phyloP scores from a whole-genome alignment of 2,329 filamentous ascomycete species.

The Botrytis tulipae region DNA sequence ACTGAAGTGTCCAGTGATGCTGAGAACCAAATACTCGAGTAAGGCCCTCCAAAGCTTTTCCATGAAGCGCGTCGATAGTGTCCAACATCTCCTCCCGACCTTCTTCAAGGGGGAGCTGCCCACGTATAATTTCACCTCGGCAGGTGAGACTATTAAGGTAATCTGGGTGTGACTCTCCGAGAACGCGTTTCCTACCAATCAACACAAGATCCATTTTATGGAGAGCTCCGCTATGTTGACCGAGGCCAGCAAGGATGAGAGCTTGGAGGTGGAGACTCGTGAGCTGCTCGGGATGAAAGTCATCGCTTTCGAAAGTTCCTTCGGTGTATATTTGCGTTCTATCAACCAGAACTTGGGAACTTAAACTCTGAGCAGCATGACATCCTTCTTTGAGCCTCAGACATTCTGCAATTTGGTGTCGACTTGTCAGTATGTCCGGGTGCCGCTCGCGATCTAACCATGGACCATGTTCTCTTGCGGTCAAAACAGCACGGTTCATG shows the following conservation, averaged over 20 bases:
- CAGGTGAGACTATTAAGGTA: slow-evolving; percentile 30
- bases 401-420: slow-evolving; percentile 31
- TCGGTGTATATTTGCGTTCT: slow-evolving; percentile 31
- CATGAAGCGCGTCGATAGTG: slow-evolving; percentile 29
- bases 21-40: slow-evolving; percentile 31
- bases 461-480: slow-evolving; percentile 28
- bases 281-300: slow-evolving; percentile 35
- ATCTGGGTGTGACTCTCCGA: slow-evolving; percentile 32
- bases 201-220: slow-evolving; percentile 31
- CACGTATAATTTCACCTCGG: slow-evolving; percentile 34
- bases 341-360: slow-evolving; percentile 26
- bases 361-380: slow-evolving; percentile 31
- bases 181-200: slow-evolving; percentile 24
- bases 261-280: slow-evolving; percentile 32
- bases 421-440: slow-evolving; percentile 34
- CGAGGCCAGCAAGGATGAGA: slow-evolving; percentile 32
- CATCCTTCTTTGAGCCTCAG: slow-evolving; percentile 29
- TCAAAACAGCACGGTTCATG: slow-evolving; percentile 28
- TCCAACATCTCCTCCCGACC: slow-evolving; percentile 26
- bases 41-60: slow-evolving; percentile 28
- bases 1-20: slow-evolving; percentile 31
- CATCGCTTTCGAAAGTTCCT: slow-evolving; percentile 27
- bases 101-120: slow-evolving; percentile 26
- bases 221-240: slow-evolving; percentile 28
- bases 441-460: slow-evolving; percentile 31